phyloP scores from a whole-genome alignment of 345 rosid genomes.

The Psidium guajava region DNA sequence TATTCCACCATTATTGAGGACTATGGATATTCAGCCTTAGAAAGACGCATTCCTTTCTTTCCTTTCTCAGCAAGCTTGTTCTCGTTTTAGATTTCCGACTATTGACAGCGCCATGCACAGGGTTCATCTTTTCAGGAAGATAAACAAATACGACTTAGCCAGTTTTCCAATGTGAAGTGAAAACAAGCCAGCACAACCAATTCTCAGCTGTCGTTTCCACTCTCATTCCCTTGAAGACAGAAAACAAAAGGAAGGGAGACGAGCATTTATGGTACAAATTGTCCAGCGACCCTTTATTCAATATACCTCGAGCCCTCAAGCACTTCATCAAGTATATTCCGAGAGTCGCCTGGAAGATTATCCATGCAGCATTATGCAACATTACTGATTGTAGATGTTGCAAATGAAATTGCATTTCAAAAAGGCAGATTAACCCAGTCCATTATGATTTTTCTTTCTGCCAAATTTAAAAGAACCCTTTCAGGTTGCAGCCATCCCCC shows the following conservation, averaged over 20 bases:
- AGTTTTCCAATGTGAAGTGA: neutral
- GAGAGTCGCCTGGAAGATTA: neutral
- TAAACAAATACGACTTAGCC: neutral
- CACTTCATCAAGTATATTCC: neutral
- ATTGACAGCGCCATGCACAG: neutral
- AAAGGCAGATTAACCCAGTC: neutral
- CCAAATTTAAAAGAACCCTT: neutral
- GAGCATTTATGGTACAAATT: too few relatives aligned
- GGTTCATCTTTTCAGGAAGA: neutral
- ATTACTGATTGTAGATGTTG: neutral
- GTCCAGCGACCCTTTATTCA: neutral
- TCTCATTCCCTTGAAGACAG: neutral
- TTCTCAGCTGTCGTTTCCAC: neutral
- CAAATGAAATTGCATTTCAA: neutral
- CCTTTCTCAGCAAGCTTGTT: neutral
- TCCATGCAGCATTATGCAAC: neutral
- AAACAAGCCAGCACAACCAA: neutral
- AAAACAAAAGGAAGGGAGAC: neutral
- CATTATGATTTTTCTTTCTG: neutral
- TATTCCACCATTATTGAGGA: neutral
- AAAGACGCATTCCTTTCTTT: neutral
- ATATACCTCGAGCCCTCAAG: neutral
- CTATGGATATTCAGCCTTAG: neutral
- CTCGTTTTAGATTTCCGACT: neutral
- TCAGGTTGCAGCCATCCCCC: neutral